Percentiles rank a stretch among this genome's conserved stretches.
Conservation (phyloP, 257 asterid species). For the Nyctanthes arbortristis region DNA sequence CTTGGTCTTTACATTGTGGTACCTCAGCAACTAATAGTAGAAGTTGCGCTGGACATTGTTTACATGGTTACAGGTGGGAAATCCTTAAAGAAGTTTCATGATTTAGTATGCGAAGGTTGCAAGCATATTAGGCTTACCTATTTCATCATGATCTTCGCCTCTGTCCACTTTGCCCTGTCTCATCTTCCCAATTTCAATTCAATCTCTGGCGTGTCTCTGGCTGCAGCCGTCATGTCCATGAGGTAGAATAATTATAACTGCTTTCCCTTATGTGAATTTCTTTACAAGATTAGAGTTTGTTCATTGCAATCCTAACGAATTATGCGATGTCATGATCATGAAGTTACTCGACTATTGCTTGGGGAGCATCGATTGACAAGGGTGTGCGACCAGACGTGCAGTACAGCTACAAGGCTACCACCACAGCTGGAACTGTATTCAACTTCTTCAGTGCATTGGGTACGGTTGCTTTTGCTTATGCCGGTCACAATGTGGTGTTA, state of each 20-base stretch:
- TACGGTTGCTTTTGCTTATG: conserved; percentile 33
- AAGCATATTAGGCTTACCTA: conserved; percentile 6
- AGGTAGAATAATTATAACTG: conserved; percentile 8
- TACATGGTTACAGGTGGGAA: conserved; percentile 46
- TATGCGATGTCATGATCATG: background rate
- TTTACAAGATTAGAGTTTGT: too few relatives aligned
- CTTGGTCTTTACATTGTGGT: too few relatives aligned
- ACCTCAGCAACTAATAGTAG: too few relatives aligned
- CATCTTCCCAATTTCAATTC: too few relatives aligned
- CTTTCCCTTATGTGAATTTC: background rate
- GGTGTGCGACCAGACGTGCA: conserved; percentile 25
- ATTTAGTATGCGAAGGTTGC: conserved; percentile 26
- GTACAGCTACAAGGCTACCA: conserved; percentile 14
- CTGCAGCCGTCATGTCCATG: too few relatives aligned
- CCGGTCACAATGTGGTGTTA: conserved; percentile 41
- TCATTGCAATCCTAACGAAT: background rate
- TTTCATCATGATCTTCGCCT: too few relatives aligned
- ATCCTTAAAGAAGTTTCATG: conserved; percentile 33
- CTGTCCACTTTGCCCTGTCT: too few relatives aligned
- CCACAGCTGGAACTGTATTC: conserved; percentile 15
- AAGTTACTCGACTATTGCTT: conserved; percentile 37
- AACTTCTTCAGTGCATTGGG: conserved; percentile 39
- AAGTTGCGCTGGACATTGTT: too few relatives aligned
- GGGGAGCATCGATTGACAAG: conserved; percentile 28
- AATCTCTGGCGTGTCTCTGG: too few relatives aligned